Conservation (phyloP, 2,329 filamentous ascomycete species). For the Fusarium xylarioides region DNA sequence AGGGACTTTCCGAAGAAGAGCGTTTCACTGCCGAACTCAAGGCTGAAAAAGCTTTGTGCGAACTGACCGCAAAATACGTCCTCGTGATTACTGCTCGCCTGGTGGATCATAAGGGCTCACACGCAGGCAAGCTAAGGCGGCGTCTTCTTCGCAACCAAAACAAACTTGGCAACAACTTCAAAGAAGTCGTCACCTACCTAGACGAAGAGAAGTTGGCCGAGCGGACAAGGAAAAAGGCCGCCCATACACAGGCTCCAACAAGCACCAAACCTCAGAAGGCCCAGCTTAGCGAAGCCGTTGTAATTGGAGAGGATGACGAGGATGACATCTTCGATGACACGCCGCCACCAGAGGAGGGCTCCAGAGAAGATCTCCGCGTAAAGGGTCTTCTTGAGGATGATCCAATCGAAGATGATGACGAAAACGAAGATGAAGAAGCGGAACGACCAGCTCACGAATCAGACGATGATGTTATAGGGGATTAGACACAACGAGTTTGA, state of each 20-base stretch:
- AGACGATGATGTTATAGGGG: slow-evolving; percentile 58
- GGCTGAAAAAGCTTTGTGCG: slow-evolving; percentile 86
- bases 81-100: slow-evolving; percentile 79
- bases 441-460: slow-evolving; percentile 48
- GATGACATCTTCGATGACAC: slow-evolving; percentile 59
- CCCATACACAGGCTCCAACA: slow-evolving; percentile 24
- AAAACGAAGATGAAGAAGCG: slow-evolving; percentile 45
- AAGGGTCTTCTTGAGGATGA: slow-evolving; percentile 66
- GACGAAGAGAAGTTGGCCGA: slow-evolving; percentile 71
- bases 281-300: slow-evolving; percentile 55
- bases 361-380: slow-evolving; percentile 64
- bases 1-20: slow-evolving; percentile 64
- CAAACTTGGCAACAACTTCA: slow-evolving; percentile 86
- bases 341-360: slow-evolving; percentile 65
- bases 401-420: slow-evolving; percentile 49
- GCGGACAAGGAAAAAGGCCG: slow-evolving; percentile 53
- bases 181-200: slow-evolving; percentile 82
- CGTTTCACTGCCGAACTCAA: slow-evolving; percentile 73
- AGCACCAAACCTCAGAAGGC: slow-evolving; percentile 47
- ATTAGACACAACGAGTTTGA: slow-evolving; percentile 45
- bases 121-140: slow-evolving; percentile 71
- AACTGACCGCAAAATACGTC: slow-evolving; percentile 85
- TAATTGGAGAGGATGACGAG: slow-evolving; percentile 51
- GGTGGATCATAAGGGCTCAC: slow-evolving; percentile 70
- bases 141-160: slow-evolving; percentile 81